Base-by-base conservation (phyloP, 1,139 yeast species). In the Wickerhamomyces sp. region DNA sequence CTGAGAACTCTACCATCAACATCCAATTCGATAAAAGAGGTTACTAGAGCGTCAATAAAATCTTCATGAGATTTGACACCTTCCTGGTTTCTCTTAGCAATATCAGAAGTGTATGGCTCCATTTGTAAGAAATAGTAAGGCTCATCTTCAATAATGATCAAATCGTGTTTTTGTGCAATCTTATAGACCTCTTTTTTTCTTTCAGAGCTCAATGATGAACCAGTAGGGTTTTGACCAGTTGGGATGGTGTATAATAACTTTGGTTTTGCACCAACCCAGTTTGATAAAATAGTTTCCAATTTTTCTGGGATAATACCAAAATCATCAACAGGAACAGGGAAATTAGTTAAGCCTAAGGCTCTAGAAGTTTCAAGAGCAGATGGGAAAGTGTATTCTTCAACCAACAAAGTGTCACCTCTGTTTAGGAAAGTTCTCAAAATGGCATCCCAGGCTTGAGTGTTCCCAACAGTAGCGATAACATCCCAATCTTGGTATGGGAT, bases 191-290 rank as follows among this genome's bases (percentile, higher is more conserved):
- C 75, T 49, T 67, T 61, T 65, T 96, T 85, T 66, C 97, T 78
- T 55, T 81, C 89, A 15, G 58, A 64, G 39, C 81, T 69, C 52
- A 89, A 67, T 33, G 85, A 81, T 13, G 92, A 81, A 30, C 97
- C 97, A 26, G 96, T 88, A 43, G 97, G 97, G 72, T 89, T 89
- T 68, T 89, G 97, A 41, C 97, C 97, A 19, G 96, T 89, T 48
- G 89, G 81, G 53, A 89, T 86, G 34, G 90, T 81, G 74, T 89
- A 89, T 50, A 89, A 72, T 41, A 89, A 68, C 61, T 81, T 86
- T 46, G 95, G 95, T 61, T 73, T 76, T 59, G 60, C 52, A 10
- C 78, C 77, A 18, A 72, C 75, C 97, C 97, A 89, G 51, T 71
- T 68, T 44, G 68, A 73, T 56, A 89, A 73, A 46, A 78, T 65